These are phyloP conservation scores for Trametopsis cervina DNA, from an alignment of 768 basidiomycete genomes.

Conservation along the genomic window DNA sequence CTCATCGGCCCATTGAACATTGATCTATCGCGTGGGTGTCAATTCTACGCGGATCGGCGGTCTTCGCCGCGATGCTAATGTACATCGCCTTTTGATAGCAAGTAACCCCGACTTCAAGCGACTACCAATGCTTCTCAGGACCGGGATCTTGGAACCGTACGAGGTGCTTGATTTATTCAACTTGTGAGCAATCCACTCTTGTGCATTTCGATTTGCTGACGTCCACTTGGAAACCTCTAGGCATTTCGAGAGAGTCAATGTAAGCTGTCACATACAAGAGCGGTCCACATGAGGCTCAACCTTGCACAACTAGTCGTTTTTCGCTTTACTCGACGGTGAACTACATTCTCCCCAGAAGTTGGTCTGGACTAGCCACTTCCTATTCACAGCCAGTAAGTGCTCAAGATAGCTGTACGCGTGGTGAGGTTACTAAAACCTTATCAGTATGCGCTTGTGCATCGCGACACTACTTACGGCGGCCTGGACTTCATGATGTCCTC, in stretches of 20 bases:
- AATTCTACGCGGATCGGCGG: background rate
- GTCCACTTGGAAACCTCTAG: too few relatives aligned
- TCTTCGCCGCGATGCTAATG: too few relatives aligned
- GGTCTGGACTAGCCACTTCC: conserved; percentile 41
- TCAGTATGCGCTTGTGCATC: conserved; percentile 58
- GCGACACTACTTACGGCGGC: conserved; percentile 44
- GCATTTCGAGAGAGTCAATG: conserved; percentile 44
- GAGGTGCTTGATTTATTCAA: conserved; percentile 40
- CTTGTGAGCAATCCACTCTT: conserved; percentile 32
- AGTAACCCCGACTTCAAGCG: background rate
- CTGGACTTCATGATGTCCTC: conserved; percentile 42
- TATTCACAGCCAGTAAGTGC: conserved; percentile 48
- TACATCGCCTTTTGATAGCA: background rate
- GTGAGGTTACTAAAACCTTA: background rate
- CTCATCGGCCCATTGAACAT: conserved; percentile 8
- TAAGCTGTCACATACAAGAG: conserved; percentile 16
- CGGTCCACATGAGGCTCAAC: conserved; percentile 22
- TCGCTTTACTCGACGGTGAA: conserved; percentile 42
- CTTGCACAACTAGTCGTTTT: conserved; percentile 34
- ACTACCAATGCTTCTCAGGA: conserved; percentile 2
- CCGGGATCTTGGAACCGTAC: conserved; percentile 1
- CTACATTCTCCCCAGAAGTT: conserved; percentile 41
- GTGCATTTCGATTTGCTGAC: background rate
- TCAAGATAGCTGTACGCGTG: background rate
- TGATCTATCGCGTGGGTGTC: conserved; percentile 7